phyloP scores from a whole-genome alignment of 2,329 filamentous ascomycete genomes.

The Cladosporium sp. region DNA sequence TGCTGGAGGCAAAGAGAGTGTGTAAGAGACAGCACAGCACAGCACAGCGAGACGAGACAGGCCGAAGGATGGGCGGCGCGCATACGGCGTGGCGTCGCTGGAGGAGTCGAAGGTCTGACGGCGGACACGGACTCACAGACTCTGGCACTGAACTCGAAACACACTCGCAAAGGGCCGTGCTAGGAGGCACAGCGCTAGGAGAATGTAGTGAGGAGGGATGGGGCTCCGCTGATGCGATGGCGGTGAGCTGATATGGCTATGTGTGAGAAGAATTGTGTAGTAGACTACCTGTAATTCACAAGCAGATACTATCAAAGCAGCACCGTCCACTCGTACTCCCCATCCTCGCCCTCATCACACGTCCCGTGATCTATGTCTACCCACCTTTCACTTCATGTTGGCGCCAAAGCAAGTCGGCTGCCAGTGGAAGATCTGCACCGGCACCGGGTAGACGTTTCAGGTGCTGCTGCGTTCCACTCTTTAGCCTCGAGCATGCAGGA shows the following conservation, averaged over 20 bases:
- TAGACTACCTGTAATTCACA: background rate
- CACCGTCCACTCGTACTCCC: background rate
- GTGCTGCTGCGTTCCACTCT: background rate
- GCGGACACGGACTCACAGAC: constrained; percentile 6
- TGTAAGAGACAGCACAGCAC: too few species aligned
- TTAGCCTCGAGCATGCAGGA: background rate
- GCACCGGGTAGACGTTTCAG: constrained; percentile 8
- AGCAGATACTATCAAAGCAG: background rate
- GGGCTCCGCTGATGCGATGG: background rate
- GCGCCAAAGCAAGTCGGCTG: background rate
- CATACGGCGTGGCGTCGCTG: constrained; percentile 4
- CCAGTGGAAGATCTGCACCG: background rate
- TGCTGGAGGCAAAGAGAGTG: background rate
- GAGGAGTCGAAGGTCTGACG: constrained; percentile 14
- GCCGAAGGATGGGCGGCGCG: constrained; percentile 1
- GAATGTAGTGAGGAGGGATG: background rate
- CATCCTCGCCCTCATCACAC: background rate
- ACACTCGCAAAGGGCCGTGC: constrained; percentile 12
- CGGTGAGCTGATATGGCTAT: background rate
- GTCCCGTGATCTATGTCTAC: background rate
- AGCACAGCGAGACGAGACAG: background rate
- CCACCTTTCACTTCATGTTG: constrained; percentile 3
- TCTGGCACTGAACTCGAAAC: constrained; percentile 16
- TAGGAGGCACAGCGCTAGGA: constrained; percentile 8
- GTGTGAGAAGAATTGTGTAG: background rate